phyloP scores from a whole-genome alignment of 768 basidiomycete genomes.

The Inosperma sp. region DNA sequence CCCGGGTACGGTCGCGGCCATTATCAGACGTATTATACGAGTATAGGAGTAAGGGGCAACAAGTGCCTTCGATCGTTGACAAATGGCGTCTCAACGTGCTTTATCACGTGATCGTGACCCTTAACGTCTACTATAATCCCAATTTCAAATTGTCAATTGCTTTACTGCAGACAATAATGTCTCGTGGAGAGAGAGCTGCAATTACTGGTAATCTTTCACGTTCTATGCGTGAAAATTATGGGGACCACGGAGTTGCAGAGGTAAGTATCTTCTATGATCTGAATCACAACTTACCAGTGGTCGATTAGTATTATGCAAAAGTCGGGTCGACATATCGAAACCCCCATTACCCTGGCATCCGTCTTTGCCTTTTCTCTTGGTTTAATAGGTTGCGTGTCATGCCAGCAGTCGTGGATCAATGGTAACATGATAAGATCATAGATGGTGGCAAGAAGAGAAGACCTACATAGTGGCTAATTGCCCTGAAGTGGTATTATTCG shows the following conservation, averaged over 20 bases:
- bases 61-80: not conserved
- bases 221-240: conserved; percentile 40
- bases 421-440: conserved; percentile 14
- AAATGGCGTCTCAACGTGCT: not conserved
- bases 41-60: conserved; percentile 1
- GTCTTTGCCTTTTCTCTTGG: conserved; percentile 50
- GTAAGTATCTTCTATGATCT: conserved; percentile 28
- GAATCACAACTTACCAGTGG: not conserved
- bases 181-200: conserved; percentile 31
- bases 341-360: conserved; percentile 65
- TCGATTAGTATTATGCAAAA: conserved; percentile 52
- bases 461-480: conserved; percentile 13
- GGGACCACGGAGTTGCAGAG: conserved; percentile 51
- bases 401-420: not conserved
- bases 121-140: too few species aligned
- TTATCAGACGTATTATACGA: conserved; percentile 21
- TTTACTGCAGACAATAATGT: conserved; percentile 22
- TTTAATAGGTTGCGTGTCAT: conserved; percentile 54
- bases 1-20: conserved; percentile 45
- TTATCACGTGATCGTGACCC: conserved; percentile 24
- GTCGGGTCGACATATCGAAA: conserved; percentile 69
- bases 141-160: not conserved
- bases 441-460: conserved; percentile 38
- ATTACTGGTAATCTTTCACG: conserved; percentile 32
- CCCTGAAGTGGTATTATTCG: conserved; percentile 41